A percentile compares a stretch with the other conserved stretches of the same genome.
phyloP scores from a whole-genome alignment of 306 rosid genomes.

The Malus orientalis region DNA sequence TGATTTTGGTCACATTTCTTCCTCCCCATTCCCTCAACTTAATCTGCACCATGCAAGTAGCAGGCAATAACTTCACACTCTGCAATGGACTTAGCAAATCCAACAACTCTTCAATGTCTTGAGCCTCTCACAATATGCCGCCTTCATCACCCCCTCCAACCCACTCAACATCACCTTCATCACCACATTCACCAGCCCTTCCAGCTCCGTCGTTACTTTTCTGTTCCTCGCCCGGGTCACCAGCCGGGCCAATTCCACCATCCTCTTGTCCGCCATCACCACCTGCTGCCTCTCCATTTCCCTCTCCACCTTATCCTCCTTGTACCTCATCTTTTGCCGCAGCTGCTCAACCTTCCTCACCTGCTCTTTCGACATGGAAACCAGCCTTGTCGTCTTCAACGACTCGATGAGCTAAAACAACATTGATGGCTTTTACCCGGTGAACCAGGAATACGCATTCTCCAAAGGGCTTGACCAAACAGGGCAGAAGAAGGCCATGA shows the following conservation, averaged over 20 bases:
- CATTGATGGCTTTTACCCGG: conserved; percentile 46
- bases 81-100: no score
- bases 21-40: no score
- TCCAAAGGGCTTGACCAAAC: conserved; percentile 37
- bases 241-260: background rate
- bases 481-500: conserved; percentile 45
- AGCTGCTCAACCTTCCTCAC: no score
- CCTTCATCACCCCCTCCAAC: conserved; percentile 60
- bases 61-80: no score
- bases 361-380: conserved; percentile 19
- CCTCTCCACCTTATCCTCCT: conserved; percentile 38
- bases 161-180: conserved; percentile 36
- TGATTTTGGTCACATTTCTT: no score
- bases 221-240: background rate
- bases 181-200: conserved; percentile 27
- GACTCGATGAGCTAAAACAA: conserved; percentile 15
- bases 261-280: conserved; percentile 43
- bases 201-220: background rate
- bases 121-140: conserved; percentile 65
- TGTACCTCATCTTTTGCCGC: conserved; percentile 16
- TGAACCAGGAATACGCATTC: conserved; percentile 28
- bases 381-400: background rate
- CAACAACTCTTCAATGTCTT: conserved; percentile 42
- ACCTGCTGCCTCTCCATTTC: conserved; percentile 45
- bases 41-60: no score